These are phyloP conservation scores for Dalbergia cochinchinensis DNA, from an alignment of 306 rosid genomes.

Conservation along the genomic window DNA sequence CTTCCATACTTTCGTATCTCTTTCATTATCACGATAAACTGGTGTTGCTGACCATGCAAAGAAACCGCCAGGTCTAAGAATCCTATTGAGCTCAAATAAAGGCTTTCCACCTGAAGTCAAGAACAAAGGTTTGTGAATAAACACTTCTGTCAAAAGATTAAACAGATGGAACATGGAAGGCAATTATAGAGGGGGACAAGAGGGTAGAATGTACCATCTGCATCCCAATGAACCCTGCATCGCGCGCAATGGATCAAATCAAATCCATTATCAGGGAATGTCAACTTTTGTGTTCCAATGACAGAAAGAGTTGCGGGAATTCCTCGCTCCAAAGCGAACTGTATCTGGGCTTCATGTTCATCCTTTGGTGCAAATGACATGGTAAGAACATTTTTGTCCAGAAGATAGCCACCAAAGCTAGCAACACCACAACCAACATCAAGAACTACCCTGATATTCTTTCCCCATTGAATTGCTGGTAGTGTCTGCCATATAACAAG, in stretches of 20 bases:
- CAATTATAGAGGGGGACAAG: slow-evolving; percentile 4
- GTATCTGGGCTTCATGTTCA: slow-evolving; percentile 99
- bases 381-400: slow-evolving; percentile 81
- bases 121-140: slow-evolving; percentile 36
- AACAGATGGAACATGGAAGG: slow-evolving; percentile 20
- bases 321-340: slow-evolving; percentile 97
- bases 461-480: slow-evolving; percentile 76
- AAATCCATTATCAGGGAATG: slow-evolving; percentile 76
- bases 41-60: slow-evolving; percentile 99
- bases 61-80: slow-evolving; percentile 94
- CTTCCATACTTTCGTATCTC: slow-evolving; percentile 80
- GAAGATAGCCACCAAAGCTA: slow-evolving; percentile 91
- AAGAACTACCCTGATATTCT: slow-evolving; percentile 76
- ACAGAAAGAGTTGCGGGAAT: slow-evolving; percentile 95
- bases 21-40: slow-evolving; percentile 76
- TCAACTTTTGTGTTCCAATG: slow-evolving; percentile 88
- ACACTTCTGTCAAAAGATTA: slow-evolving; percentile 6
- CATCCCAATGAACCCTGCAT: slow-evolving; percentile 99
- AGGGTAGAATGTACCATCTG: slow-evolving; percentile 68
- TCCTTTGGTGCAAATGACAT: slow-evolving; percentile 99
- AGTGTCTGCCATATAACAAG: slow-evolving; percentile 57
- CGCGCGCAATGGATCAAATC: slow-evolving; percentile 97
- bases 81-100: slow-evolving; percentile 84
- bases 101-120: slow-evolving; percentile 80
- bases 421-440: slow-evolving; percentile 99